Percentiles rank a stretch among this genome's conserved stretches.
These are phyloP conservation scores for Hericium alpestre DNA, from an alignment of 768 basidiomycete species.

Conservation along the genomic window DNA sequence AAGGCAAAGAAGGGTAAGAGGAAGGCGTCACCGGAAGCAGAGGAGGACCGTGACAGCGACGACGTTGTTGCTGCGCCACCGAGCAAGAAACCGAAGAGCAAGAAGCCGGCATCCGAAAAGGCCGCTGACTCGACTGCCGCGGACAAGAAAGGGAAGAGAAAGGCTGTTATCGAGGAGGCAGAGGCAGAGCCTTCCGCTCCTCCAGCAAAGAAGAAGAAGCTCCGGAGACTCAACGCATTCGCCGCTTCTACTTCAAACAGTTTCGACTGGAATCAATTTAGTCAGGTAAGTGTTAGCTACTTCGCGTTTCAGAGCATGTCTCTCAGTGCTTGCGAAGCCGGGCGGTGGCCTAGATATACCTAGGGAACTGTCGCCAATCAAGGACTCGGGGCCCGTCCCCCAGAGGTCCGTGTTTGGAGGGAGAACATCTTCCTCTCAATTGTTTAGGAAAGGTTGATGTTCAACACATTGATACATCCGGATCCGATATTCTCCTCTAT, in stretches of 20 bases:
- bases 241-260: conserved; percentile 3
- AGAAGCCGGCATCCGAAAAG: conserved; percentile 1
- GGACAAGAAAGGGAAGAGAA: conserved; percentile 30
- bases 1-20: conserved; percentile 2
- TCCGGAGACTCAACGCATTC: conserved; percentile 11
- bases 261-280: conserved; percentile 10
- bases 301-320: too few relatives aligned
- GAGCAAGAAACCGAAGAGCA: conserved; percentile 11
- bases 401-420: neutral
- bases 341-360: conserved; percentile 11
- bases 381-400: conserved; percentile 1
- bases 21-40: neutral
- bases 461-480: too few relatives aligned
- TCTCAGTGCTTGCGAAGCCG: conserved; percentile 1
- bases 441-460: neutral
- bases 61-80: neutral
- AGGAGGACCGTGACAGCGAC: neutral
- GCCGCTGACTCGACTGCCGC: neutral
- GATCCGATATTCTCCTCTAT: too few relatives aligned
- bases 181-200: conserved; percentile 3
- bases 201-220: conserved; percentile 11
- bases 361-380: conserved; percentile 10
- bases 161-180: conserved; percentile 18
- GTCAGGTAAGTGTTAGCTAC: conserved; percentile 3
- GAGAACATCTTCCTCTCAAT: neutral